Evolutionary conservation across 2,329 filamentous ascomycete species (phyloP), one percentile per base, ranked within the genome.

Genomic region (Peltaster fructicola): DNA sequence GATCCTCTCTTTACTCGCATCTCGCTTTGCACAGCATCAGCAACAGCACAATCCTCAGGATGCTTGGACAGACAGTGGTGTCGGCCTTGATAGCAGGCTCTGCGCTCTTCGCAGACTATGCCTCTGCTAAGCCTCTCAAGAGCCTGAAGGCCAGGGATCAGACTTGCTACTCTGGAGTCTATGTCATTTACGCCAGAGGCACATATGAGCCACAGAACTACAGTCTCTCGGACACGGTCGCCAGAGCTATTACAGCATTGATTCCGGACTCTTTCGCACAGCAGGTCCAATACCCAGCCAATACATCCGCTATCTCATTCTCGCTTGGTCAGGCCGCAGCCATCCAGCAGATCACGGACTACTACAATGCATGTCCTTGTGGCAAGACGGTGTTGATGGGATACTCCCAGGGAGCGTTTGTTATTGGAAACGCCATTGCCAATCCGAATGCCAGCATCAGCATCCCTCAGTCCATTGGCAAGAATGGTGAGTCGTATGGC

Each of bases 91-190:
- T n/a, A n/a, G n/a, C n/a, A n/a, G n/a, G n/a, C n/a, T n/a, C n/a
- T n/a, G n/a, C n/a, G n/a, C n/a, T n/a, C n/a, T n/a, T n/a, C n/a
- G n/a, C n/a, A n/a, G n/a, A n/a, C n/a, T n/a, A n/a, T n/a, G n/a
- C n/a, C n/a, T n/a, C n/a, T n/a, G n/a, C n/a, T n/a, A n/a, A n/a
- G n/a, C n/a, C n/a, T n/a, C n/a, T n/a, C n/a, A n/a, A n/a, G n/a
- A n/a, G n/a, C n/a, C n/a, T n/a, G n/a, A n/a, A n/a, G n/a, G n/a
- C n/a, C n/a, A n/a, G n/a, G n/a, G n/a, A n/a, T n/a, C n/a, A n/a
- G 20, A 22, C 20, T 12, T 22, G 20, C 20, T 22, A 22, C 11
- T 11, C 20, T 8, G 20, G 20, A 7, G 20, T 22, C 11, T 22
- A 22, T 11, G 20, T 22, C 7, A 12, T 22, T 7, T 9, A 10